phyloP scores from a whole-genome alignment of 1,139 yeast species.

The Pichia sp. region DNA sequence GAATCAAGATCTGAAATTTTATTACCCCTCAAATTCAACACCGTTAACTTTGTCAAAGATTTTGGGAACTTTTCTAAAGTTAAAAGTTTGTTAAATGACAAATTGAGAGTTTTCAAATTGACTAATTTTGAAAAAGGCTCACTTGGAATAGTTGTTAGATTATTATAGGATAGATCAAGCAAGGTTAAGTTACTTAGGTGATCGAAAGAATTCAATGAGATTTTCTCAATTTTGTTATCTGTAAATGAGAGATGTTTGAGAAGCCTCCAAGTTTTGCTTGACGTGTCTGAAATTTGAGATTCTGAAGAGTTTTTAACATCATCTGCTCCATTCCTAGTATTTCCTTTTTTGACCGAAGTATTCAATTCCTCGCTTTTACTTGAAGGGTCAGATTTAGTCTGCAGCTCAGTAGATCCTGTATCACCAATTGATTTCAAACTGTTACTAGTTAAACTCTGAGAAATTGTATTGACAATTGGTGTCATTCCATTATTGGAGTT shows the following conservation, averaged over 20 bases:
- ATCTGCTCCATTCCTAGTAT: not conserved
- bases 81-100: conserved; percentile 51
- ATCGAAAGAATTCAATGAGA: conserved; percentile 45
- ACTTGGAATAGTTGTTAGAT: conserved; percentile 46
- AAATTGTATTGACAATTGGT: not conserved
- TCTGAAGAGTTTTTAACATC: not conserved
- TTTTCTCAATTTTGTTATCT: conserved; percentile 48
- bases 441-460: conserved; percentile 3
- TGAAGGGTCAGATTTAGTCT: not conserved
- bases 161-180: conserved; percentile 54
- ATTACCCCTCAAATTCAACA: conserved; percentile 55
- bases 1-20: conserved; percentile 44
- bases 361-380: not conserved
- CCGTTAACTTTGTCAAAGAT: conserved; percentile 40
- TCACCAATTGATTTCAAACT: not conserved
- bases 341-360: not conserved
- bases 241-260: conserved; percentile 55
- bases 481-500: not conserved
- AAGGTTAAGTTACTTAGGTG: conserved; percentile 50
- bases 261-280: conserved; percentile 40
- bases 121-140: conserved; percentile 47
- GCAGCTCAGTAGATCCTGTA: not conserved
- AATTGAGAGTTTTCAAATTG: conserved; percentile 50
- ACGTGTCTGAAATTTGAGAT: not conserved
- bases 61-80: conserved; percentile 39